Conservation (phyloP, 139 green algal genomes). For the Astrephomene gubernaculifera region DNA sequence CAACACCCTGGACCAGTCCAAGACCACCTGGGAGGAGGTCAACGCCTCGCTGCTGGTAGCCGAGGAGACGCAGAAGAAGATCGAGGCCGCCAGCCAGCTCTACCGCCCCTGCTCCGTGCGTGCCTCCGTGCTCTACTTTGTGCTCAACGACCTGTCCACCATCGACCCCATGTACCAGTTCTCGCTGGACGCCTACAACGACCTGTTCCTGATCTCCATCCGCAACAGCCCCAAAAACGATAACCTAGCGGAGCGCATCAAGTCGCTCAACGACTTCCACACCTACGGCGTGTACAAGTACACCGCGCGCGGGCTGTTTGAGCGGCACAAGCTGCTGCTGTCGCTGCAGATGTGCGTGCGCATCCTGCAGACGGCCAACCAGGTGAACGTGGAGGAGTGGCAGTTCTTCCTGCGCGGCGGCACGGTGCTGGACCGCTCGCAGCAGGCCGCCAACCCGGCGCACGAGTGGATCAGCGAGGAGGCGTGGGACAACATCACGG, state of each 20-base stretch:
- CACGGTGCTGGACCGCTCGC: slow-evolving; percentile 75
- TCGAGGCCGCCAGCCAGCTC: slow-evolving; percentile 70
- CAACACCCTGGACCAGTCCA: slow-evolving; percentile 83
- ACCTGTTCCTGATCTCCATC: slow-evolving; percentile 84
- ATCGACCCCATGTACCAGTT: slow-evolving; percentile 95
- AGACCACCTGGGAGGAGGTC: slow-evolving; percentile 87
- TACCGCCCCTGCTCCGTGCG: slow-evolving; percentile 81
- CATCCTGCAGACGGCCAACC: slow-evolving; percentile 69
- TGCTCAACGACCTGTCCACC: slow-evolving; percentile 82
- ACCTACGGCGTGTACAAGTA: slow-evolving; percentile 93
- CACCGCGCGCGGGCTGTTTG: slow-evolving; percentile 85
- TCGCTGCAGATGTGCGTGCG: slow-evolving; percentile 87
- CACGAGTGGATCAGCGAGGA: slow-evolving; percentile 80
- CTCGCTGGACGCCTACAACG: slow-evolving; percentile 87
- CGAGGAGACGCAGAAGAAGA: slow-evolving; percentile 83
- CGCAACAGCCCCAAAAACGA: slow-evolving; percentile 63
- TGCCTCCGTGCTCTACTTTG: slow-evolving; percentile 84
- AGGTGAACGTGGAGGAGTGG: slow-evolving; percentile 86
- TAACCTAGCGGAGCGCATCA: slow-evolving; percentile 79
- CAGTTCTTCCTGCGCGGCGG: slow-evolving; percentile 87
- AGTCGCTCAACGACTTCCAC: slow-evolving; percentile 87
- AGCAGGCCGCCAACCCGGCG: slow-evolving; percentile 76
- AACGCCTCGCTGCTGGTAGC: slow-evolving; percentile 66
- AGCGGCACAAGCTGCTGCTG: slow-evolving; percentile 92
- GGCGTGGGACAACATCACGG: slow-evolving; percentile 86